A percentile compares a stretch with the other conserved stretches of the same genome.
Conservation (phyloP, 768 basidiomycete species). For the Mycena kentingensis region DNA sequence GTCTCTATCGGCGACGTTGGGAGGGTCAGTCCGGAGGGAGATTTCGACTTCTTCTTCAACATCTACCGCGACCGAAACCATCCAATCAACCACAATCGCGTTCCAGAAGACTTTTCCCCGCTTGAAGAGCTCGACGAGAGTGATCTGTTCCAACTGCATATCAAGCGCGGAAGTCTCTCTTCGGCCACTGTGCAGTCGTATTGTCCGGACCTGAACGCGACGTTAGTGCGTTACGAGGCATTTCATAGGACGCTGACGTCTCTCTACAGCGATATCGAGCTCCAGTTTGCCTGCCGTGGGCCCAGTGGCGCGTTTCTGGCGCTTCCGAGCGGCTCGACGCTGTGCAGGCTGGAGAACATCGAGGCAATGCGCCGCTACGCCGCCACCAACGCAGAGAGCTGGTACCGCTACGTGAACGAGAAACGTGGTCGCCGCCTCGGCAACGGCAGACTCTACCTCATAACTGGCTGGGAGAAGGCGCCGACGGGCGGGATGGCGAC, state of each 20-base stretch:
- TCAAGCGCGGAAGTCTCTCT: not conserved
- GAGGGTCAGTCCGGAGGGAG: slow-evolving; percentile 34
- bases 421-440: not conserved
- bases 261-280: not conserved
- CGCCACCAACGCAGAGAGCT: not conserved
- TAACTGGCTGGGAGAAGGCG: slow-evolving; percentile 2
- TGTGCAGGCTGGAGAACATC: not conserved
- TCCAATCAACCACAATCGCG: slow-evolving; percentile 29
- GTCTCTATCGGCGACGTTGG: slow-evolving; percentile 43
- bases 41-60: slow-evolving; percentile 42
- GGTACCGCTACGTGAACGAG: slow-evolving; percentile 1
- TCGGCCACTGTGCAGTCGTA: not conserved
- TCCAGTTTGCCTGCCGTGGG: not conserved
- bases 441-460: not conserved
- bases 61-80: slow-evolving; percentile 31
- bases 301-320: not conserved
- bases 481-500: not conserved
- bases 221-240: not conserved
- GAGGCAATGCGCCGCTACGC: not conserved
- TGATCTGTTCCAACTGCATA: not conserved
- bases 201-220: not conserved
- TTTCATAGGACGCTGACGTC: not conserved
- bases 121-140: not conserved
- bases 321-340: not conserved
- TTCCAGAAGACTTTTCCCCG: slow-evolving; percentile 30